Conservation (phyloP, 2,329 filamentous ascomycete species). For the Zasmidium citrigriseum region DNA sequence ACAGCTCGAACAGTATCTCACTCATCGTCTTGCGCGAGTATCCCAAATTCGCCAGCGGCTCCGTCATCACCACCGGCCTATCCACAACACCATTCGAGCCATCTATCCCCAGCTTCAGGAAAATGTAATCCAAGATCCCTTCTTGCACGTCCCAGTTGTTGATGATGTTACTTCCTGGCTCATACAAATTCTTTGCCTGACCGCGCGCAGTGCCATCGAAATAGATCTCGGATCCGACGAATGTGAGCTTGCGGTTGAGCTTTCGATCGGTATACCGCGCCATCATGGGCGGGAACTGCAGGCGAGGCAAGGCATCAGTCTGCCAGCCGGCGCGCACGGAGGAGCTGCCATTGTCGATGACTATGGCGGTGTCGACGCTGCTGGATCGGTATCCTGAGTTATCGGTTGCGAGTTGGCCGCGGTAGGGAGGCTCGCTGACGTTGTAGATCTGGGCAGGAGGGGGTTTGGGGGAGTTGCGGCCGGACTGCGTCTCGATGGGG, state of each 20-base stretch:
- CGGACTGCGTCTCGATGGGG: constrained; percentile 28
- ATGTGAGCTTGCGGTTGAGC: constrained; percentile 85
- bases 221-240: constrained; percentile 90
- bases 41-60: constrained; percentile 85
- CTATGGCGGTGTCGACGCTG: constrained; percentile 68
- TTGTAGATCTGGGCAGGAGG: constrained; percentile 54
- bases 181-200: constrained; percentile 88
- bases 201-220: constrained; percentile 89
- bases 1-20: constrained; percentile 96
- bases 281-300: constrained; percentile 85
- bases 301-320: constrained; percentile 78
- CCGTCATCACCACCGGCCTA: constrained; percentile 90
- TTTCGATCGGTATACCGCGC: constrained; percentile 95
- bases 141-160: constrained; percentile 99
- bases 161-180: constrained; percentile 84
- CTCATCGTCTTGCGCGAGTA: constrained; percentile 86
- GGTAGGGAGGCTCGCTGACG: constrained; percentile 62
- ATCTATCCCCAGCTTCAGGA: constrained; percentile 89
- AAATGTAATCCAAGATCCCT: constrained; percentile 88
- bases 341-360: constrained; percentile 97
- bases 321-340: constrained; percentile 93
- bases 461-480: constrained; percentile 52
- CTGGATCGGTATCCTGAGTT: constrained; percentile 72
- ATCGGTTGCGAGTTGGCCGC: constrained; percentile 58
- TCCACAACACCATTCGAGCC: constrained; percentile 72